A percentile compares a stretch with the other conserved stretches of the same genome.
These are phyloP conservation scores for Fereydounia khargensis DNA, from an alignment of 1,284 basidiomycete species.

Conservation along the genomic window DNA sequence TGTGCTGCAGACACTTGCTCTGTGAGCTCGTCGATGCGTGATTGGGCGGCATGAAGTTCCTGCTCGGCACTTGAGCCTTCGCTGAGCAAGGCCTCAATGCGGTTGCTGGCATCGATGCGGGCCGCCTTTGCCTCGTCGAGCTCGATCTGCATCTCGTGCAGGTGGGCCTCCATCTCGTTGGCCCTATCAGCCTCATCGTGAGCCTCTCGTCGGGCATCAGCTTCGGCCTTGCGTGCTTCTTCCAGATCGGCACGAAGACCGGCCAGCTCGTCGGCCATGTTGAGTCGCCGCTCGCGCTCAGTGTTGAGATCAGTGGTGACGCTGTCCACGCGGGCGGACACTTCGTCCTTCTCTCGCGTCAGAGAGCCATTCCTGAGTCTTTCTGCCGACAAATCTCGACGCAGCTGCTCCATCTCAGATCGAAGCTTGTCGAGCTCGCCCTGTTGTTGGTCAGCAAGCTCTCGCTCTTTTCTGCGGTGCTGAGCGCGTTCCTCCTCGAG, in stretches of 20 bases:
- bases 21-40: slow-evolving; percentile 43
- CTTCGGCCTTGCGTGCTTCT: slow-evolving; percentile 29
- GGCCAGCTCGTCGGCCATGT: slow-evolving; percentile 48
- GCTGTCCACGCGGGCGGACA: slow-evolving; percentile 6
- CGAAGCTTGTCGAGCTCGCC: not conserved
- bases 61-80: slow-evolving; percentile 43
- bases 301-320: slow-evolving; percentile 31
- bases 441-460: not conserved
- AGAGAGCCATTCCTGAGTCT: not conserved
- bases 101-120: slow-evolving; percentile 39
- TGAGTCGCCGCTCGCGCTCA: slow-evolving; percentile 39
- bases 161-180: slow-evolving; percentile 39
- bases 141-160: slow-evolving; percentile 39
- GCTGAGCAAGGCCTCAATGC: slow-evolving; percentile 45
- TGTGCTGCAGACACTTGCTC: slow-evolving; percentile 38
- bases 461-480: slow-evolving; percentile 1
- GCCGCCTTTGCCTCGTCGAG: slow-evolving; percentile 44
- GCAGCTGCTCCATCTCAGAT: not conserved
- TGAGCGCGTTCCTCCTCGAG: slow-evolving; percentile 7
- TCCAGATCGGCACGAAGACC: slow-evolving; percentile 40
- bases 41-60: slow-evolving; percentile 40
- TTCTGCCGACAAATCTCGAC: not conserved
- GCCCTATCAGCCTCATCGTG: slow-evolving; percentile 40
- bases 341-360: not conserved
- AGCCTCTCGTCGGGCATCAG: slow-evolving; percentile 30